Evolutionary conservation across 768 basidiomycete species (phyloP).

Genomic region (Phylloporus rhodoxanthus): DNA sequence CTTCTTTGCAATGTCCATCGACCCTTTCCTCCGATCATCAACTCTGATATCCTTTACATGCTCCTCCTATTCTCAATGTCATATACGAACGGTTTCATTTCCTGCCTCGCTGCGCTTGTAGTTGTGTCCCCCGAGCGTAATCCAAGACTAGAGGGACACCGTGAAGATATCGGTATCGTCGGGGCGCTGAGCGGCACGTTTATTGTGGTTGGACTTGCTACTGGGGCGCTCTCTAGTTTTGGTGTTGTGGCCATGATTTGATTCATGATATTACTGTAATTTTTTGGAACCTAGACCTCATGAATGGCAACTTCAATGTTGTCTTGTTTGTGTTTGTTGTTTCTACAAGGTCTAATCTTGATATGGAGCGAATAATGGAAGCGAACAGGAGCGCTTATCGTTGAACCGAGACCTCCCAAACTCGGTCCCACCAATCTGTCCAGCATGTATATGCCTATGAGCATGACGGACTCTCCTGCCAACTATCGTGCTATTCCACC

Average conservation of each 20-base stretch:
- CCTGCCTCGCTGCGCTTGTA: slow-evolving; percentile 74
- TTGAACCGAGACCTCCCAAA: background rate
- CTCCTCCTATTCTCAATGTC: slow-evolving; percentile 61
- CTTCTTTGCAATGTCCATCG: slow-evolving; percentile 80
- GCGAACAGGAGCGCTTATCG: background rate
- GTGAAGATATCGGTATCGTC: slow-evolving; percentile 81
- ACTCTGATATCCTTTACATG: slow-evolving; percentile 74
- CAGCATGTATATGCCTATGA: background rate
- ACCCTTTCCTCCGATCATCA: slow-evolving; percentile 45
- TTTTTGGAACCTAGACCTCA: background rate
- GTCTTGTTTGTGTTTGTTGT: slow-evolving; percentile 1
- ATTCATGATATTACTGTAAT: background rate
- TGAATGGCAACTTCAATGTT: too few relatives aligned
- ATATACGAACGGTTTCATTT: slow-evolving; percentile 77
- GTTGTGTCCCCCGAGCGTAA: slow-evolving; percentile 80
- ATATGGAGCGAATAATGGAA: background rate
- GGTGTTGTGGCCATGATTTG: slow-evolving; percentile 58
- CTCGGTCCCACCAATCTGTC: background rate
- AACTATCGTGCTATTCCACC: slow-evolving; percentile 14
- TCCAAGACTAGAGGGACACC: slow-evolving; percentile 56
- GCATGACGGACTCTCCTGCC: background rate
- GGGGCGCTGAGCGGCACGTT: slow-evolving; percentile 78
- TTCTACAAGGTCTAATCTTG: background rate
- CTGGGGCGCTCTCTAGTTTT: slow-evolving; percentile 79
- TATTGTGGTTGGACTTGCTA: slow-evolving; percentile 64